Conservation (phyloP, 441 rosid genomes). For the Dalechampia spathulata region DNA sequence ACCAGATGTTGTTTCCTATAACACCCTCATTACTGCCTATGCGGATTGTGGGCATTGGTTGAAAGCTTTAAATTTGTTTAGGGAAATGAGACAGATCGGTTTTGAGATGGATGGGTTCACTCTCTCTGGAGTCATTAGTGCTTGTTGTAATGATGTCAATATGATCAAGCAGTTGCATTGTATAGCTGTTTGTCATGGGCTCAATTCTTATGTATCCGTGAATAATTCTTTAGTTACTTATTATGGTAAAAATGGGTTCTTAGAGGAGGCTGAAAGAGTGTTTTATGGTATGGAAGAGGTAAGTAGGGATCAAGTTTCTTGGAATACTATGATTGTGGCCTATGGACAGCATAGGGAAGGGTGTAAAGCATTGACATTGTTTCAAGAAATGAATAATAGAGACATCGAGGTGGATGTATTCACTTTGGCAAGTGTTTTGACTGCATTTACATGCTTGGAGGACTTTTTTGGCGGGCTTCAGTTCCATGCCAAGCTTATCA, state of each 20-base stretch:
- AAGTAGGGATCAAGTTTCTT: conserved; percentile 63
- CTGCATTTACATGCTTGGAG: conserved; percentile 51
- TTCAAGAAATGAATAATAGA: conserved; percentile 48
- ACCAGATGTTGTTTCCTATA: conserved; percentile 68
- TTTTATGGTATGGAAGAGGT: conserved; percentile 50
- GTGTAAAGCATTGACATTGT: conserved; percentile 45
- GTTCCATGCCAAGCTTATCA: conserved; percentile 60
- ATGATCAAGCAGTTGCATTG: conserved; percentile 61
- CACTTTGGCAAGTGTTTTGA: conserved; percentile 70
- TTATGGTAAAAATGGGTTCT: conserved; percentile 52
- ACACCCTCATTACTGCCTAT: conserved; percentile 67
- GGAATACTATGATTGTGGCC: conserved; percentile 93
- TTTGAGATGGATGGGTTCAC: conserved; percentile 67
- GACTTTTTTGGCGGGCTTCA: conserved; percentile 63
- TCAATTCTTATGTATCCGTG: conserved; percentile 58
- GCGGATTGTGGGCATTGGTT: conserved; percentile 46
- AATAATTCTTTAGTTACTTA: conserved; percentile 55
- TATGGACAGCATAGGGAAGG: conserved; percentile 74
- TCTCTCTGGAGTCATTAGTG: conserved; percentile 59
- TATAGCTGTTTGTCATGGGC: conserved; percentile 46
- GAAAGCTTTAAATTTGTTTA: conserved; percentile 40
- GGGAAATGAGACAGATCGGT: conserved; percentile 43
- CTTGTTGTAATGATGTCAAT: conserved; percentile 33
- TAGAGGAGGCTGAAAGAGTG: conserved; percentile 54
- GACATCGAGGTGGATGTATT: conserved; percentile 56